Evolutionary conservation across 805 yeast species (phyloP).

Genomic region (Candida bentonensis): DNA sequence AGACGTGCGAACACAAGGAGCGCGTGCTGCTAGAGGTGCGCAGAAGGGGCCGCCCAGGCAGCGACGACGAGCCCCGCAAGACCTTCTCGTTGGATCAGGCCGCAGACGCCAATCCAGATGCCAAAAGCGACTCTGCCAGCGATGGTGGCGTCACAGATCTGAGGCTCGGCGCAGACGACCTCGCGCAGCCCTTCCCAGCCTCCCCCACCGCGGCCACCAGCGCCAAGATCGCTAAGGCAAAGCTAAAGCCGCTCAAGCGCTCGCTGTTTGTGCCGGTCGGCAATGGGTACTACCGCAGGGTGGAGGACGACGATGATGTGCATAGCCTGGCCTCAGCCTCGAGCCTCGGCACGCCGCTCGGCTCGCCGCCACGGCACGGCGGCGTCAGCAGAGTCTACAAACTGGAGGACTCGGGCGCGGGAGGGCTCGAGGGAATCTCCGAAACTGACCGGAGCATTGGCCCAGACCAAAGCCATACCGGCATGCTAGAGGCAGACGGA

Average conservation of each 20-base stretch:
- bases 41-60: constrained; percentile 75
- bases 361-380: neutral
- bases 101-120: constrained; percentile 7
- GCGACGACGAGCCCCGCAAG: constrained; percentile 41
- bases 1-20: constrained; percentile 68
- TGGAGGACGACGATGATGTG: neutral
- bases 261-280: constrained; percentile 21
- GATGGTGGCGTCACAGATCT: neutral
- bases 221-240: constrained; percentile 9
- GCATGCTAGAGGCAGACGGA: no score
- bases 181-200: constrained; percentile 6
- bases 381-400: neutral
- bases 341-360: constrained; percentile 3
- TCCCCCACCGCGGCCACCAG: constrained; percentile 5
- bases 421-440: neutral
- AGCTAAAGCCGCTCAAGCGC: constrained; percentile 11
- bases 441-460: neutral
- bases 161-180: neutral
- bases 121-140: neutral
- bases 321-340: no score
- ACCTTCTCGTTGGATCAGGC: constrained; percentile 29
- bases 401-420: neutral
- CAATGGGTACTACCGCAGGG: constrained; percentile 19
- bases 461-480: neutral
- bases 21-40: constrained; percentile 77